These are phyloP conservation scores for Haemoproteus tartakovskyi DNA, from an alignment of 169 alveolate species.

Conservation along the genomic window DNA sequence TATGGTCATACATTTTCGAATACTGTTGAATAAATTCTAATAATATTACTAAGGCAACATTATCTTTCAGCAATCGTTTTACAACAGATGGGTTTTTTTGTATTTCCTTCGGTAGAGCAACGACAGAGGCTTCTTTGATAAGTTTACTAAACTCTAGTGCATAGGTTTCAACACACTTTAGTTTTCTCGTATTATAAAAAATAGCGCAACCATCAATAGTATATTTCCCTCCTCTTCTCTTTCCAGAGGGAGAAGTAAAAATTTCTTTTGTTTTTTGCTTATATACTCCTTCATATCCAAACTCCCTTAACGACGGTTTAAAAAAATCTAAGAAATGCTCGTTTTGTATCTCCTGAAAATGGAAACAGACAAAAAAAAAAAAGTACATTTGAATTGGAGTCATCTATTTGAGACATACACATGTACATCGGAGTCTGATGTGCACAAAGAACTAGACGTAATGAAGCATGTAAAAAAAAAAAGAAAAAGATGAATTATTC, in stretches of 20 bases:
- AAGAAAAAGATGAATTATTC: not conserved
- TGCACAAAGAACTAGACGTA: not conserved
- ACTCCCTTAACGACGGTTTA: slow-evolving; percentile 68
- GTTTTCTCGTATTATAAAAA: slow-evolving; percentile 70
- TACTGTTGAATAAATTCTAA: slow-evolving; percentile 66
- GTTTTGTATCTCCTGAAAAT: slow-evolving; percentile 72
- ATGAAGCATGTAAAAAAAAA: not conserved
- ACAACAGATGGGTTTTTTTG: slow-evolving; percentile 71
- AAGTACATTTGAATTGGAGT: too few relatives aligned
- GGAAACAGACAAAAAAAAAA: too few relatives aligned
- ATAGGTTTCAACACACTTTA: slow-evolving; percentile 71
- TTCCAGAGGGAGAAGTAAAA: slow-evolving; percentile 77
- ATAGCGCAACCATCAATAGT: slow-evolving; percentile 82
- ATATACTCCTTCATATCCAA: slow-evolving; percentile 78
- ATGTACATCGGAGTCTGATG: not conserved
- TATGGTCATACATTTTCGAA: slow-evolving; percentile 15
- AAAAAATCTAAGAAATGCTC: slow-evolving; percentile 80
- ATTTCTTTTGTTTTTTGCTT: slow-evolving; percentile 80
- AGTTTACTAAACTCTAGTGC: slow-evolving; percentile 77
- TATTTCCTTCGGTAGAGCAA: slow-evolving; percentile 70
- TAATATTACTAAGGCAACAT: slow-evolving; percentile 74
- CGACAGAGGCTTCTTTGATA: slow-evolving; percentile 73
- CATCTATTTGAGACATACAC: not conserved
- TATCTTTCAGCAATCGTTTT: slow-evolving; percentile 74
- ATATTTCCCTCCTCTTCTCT: slow-evolving; percentile 75